Base-by-base conservation (phyloP, 345 rosid species). In the Citrus sinensis region DNA sequence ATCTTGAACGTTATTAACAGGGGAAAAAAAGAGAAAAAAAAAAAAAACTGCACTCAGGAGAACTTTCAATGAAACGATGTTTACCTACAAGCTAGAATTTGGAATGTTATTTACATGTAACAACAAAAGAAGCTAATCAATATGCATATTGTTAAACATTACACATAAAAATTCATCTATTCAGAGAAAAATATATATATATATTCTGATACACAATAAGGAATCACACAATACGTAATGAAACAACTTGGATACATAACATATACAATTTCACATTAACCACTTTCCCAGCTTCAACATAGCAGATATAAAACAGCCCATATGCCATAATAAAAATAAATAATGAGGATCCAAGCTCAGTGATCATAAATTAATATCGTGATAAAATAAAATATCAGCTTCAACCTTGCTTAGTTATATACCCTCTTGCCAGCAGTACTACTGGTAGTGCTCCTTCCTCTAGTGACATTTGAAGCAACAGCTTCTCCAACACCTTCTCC, bases 401-500 rank as follows among this genome's bases (percentile, higher is more conserved):
- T 27, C 14, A 49, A 46, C 51, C 51, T 46, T 10, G 51, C 16
- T 46, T 46, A 46, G 1, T 46, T 11, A 13, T 46, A 46, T 46
- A 13, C 1, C 51, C 51, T 46, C 5, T 3, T 46, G 51, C 51
- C 1, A 11, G 51, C 17, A 46, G 51, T 13, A 46, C 51, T 46
- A 0, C 17, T 46, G 51, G 51, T 46, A 46, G 51, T 25, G 66
- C 76, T 30, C 73, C 86, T 86, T 22, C 90, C 91, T 85, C 88
- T 87, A 9, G 84, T 20, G 1, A 89, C 32, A 65, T 83, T 81
- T 67, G 88, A 90, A 58, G 84, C 30, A 32, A 95, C 54, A 39
- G 73, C 92, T 73, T 95, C 89, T 14, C 98, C 98, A 34, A 91
- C 86, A 30, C 93, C 90, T 91, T 95, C 92, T 4, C 98, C 99